phyloP scores from a whole-genome alignment of 345 rosid genomes.

The Laguncularia racemosa region DNA sequence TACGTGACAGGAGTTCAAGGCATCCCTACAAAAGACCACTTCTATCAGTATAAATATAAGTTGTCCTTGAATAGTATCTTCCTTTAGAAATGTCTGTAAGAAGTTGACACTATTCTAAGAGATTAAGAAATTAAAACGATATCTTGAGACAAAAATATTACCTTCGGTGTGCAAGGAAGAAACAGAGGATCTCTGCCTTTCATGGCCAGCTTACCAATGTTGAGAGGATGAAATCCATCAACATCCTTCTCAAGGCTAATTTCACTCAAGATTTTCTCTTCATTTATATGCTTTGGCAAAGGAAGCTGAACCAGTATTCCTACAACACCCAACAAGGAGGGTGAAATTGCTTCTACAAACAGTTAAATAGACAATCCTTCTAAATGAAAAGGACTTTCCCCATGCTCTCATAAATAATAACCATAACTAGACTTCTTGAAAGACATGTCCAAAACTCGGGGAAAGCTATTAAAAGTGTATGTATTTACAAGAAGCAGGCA shows the following conservation, averaged over 20 bases:
- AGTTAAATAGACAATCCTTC: no score
- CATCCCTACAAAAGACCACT: constrained; percentile 52
- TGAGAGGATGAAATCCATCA: constrained; percentile 96
- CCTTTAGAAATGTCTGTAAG: no score
- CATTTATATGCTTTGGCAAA: constrained; percentile 73
- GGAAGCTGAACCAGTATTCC: constrained; percentile 96
- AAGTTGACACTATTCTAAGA: neutral
- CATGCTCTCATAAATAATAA: no score
- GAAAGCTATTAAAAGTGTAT: no score
- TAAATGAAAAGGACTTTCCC: no score
- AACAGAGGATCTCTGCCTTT: constrained; percentile 93
- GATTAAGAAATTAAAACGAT: neutral
- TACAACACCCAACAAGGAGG: constrained; percentile 15
- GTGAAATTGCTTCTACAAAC: no score
- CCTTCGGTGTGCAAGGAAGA: constrained; percentile 96
- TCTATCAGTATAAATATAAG: constrained; percentile 2
- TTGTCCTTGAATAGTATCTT: neutral
- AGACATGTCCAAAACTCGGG: no score
- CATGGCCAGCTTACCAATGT: constrained; percentile 96
- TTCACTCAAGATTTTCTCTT: constrained; percentile 72
- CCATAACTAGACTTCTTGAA: no score
- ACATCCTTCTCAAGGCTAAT: constrained; percentile 81
- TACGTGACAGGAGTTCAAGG: constrained; percentile 72
- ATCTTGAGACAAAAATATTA: constrained; percentile 13
- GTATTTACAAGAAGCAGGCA: no score